phyloP scores from a whole-genome alignment of 2,329 filamentous ascomycete species.

The Xenosphaeropsis pyriputrescens region DNA sequence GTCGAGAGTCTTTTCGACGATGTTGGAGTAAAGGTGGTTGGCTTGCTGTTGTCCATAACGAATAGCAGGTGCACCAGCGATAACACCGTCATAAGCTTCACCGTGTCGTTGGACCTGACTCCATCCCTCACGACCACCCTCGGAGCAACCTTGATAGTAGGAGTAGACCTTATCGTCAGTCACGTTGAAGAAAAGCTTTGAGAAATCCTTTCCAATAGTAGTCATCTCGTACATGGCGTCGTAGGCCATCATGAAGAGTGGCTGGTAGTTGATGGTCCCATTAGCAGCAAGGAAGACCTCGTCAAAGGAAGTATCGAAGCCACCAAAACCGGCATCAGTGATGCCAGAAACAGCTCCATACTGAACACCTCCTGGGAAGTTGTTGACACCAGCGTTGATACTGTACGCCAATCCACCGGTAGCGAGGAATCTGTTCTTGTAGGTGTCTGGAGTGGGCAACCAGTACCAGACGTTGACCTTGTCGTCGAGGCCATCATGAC shows the following conservation, averaged over 20 bases:
- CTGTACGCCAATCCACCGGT: constrained; percentile 30
- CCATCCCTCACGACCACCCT: constrained; percentile 33
- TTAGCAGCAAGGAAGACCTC: constrained; percentile 21
- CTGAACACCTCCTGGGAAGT: constrained; percentile 23
- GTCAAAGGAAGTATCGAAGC: constrained; percentile 25
- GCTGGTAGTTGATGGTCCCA: constrained; percentile 22
- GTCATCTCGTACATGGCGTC: constrained; percentile 21
- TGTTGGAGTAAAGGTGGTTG: constrained; percentile 22
- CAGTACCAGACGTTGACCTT: constrained; percentile 23
- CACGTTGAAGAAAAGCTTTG: constrained; percentile 24
- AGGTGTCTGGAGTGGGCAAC: constrained; percentile 25
- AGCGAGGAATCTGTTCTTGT: constrained; percentile 27
- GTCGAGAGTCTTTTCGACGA: constrained; percentile 22
- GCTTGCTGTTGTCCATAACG: constrained; percentile 28
- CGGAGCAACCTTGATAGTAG: constrained; percentile 35
- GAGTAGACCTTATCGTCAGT: constrained; percentile 21
- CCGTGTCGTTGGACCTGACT: constrained; percentile 24
- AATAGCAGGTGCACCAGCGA: constrained; percentile 30
- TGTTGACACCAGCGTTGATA: constrained; percentile 21
- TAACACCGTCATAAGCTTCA: constrained; percentile 27
- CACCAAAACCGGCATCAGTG: constrained; percentile 34
- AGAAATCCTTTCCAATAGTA: constrained; percentile 26
- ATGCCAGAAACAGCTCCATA: constrained; percentile 30
- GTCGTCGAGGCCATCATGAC: constrained; percentile 23
- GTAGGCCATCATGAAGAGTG: constrained; percentile 23